phyloP scores from a whole-genome alignment of 1,139 yeast species.

The Blastobotrys buckinghamii region DNA sequence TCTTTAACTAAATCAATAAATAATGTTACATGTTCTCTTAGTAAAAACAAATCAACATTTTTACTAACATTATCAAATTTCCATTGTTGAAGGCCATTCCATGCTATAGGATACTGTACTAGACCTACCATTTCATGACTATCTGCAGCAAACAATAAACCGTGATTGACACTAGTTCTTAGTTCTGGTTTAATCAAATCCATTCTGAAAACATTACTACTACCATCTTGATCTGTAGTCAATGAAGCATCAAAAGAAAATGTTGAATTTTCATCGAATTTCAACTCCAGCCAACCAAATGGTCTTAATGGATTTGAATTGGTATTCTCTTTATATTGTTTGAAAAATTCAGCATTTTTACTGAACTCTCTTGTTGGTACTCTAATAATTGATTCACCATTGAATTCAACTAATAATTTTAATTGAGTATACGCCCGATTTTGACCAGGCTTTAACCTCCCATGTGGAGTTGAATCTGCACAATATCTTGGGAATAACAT shows the following conservation, averaged over 20 bases:
- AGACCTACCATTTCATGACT: constrained; percentile 51
- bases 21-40: constrained; percentile 78
- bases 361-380: constrained; percentile 81
- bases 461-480: constrained; percentile 49
- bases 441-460: constrained; percentile 42
- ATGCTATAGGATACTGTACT: constrained; percentile 63
- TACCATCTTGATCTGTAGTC: constrained; percentile 53
- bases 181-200: constrained; percentile 57
- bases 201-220: constrained; percentile 46
- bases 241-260: constrained; percentile 46
- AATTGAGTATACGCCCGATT: constrained; percentile 53
- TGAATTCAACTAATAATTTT: constrained; percentile 45
- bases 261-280: constrained; percentile 49
- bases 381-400: constrained; percentile 63
- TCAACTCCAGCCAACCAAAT: constrained; percentile 89
- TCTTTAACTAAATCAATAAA: constrained; percentile 72
- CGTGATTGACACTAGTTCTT: constrained; percentile 85
- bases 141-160: constrained; percentile 60
- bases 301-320: constrained; percentile 44
- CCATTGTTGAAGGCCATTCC: constrained; percentile 82
- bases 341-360: constrained; percentile 49
- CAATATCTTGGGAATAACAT: constrained; percentile 65
- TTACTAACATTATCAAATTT: constrained; percentile 47
- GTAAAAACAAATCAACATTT: constrained; percentile 53
- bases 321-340: constrained; percentile 32